Percentiles rank a stretch among this genome's conserved stretches.
phyloP scores from a whole-genome alignment of 2,329 filamentous ascomycete genomes.

The Cordyceps cateniannulata region DNA sequence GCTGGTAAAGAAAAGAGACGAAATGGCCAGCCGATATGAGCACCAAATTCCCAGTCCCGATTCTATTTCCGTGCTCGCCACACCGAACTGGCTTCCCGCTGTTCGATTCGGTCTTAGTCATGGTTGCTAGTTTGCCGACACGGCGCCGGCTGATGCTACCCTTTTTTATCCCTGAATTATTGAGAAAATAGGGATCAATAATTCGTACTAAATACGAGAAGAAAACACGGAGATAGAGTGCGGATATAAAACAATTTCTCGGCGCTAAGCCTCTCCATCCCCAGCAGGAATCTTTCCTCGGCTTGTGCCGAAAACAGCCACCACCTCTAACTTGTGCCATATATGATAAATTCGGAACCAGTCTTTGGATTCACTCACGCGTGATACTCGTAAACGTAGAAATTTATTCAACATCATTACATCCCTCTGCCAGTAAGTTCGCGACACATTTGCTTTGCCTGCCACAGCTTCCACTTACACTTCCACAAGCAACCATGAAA shows the following conservation, averaged over 20 bases:
- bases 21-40: background rate
- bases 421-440: too few species aligned
- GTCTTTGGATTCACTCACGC: too few species aligned
- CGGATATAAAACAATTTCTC: too few species aligned
- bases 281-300: background rate
- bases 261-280: background rate
- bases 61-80: background rate
- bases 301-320: background rate
- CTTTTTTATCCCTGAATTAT: background rate
- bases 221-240: background rate
- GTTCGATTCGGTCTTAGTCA: background rate
- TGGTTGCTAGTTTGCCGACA: background rate
- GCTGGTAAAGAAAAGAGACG: background rate
- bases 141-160: background rate
- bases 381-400: too few species aligned
- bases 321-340: too few species aligned
- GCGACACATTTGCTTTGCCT: too few species aligned
- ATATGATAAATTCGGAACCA: background rate
- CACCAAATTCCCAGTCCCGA: background rate
- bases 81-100: background rate
- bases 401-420: too few species aligned
- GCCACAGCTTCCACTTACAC: background rate
- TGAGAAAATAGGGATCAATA: background rate
- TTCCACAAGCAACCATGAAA: background rate
- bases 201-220: background rate